Evolutionary conservation across 345 rosid genomes (phyloP).

Genomic region (Salix koriyanagi): DNA sequence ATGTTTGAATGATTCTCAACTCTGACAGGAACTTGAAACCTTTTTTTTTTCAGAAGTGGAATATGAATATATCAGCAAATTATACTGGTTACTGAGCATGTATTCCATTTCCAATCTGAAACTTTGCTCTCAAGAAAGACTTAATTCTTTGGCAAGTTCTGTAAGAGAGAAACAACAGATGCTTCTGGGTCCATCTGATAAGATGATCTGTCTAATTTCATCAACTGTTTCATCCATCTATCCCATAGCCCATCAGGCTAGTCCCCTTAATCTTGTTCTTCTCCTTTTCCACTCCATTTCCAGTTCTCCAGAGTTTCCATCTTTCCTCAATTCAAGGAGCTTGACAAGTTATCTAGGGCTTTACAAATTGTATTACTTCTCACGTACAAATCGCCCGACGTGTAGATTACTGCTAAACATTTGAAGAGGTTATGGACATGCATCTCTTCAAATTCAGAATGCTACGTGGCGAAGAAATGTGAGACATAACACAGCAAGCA

Average conservation of each 20-base stretch:
- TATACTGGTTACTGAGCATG: too few relatives aligned
- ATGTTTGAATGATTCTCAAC: neutral
- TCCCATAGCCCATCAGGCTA: neutral
- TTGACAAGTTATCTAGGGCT: neutral
- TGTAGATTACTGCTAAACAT: too few relatives aligned
- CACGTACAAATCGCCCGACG: neutral
- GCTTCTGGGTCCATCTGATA: neutral
- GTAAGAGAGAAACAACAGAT: neutral
- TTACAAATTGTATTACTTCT: neutral
- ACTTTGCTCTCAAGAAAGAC: too few relatives aligned
- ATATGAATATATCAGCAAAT: too few relatives aligned
- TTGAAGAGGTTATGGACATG: neutral
- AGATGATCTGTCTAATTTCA: neutral
- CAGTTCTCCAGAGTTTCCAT: neutral
- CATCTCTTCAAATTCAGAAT: neutral
- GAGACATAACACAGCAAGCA: too few relatives aligned
- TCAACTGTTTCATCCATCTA: neutral
- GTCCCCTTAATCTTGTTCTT: neutral
- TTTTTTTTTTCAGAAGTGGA: too few relatives aligned
- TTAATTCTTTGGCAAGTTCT: too few relatives aligned
- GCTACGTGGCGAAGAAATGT: too few relatives aligned
- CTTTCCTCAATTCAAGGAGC: neutral
- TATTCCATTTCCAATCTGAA: too few relatives aligned
- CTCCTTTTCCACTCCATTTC: neutral
- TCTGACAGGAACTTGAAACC: neutral